Evolutionary conservation across 1,284 basidiomycete genomes (phyloP), one percentile per base, ranked within the genome.

Genomic region (Vanrija pseudolonga): DNA sequence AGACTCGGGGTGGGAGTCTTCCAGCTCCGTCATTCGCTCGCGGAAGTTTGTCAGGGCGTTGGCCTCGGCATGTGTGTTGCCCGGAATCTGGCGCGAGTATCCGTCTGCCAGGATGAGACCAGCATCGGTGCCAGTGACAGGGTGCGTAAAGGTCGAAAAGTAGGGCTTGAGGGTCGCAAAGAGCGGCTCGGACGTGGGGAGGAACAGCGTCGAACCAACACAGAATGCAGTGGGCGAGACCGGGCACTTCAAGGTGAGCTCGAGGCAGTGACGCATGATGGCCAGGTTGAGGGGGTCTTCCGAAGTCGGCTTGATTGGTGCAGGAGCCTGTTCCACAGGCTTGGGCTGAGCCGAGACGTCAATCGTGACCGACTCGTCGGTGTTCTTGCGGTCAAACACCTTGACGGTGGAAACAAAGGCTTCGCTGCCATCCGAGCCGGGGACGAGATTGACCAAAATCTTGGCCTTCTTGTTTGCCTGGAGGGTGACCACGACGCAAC

Each of bases 21-120:
- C 51, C 37, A 56, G 46, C 43, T 55, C 44, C 4, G 22, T 19
- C 46, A 59, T 49, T 28, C 51, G 51, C 42, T 56, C 58, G 36
- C 76, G 73, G 14, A 87, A 83, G 70, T 98, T 98, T 40, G 82
- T 76, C 45, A 98, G 78, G 0, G 95, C 94, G 70, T 95, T 96
- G 20, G 94, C 91, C 77, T 99, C 95, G 14, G 95, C 95, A 73
- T 99, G 96, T 2, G 95, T 98, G 74, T 98, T 98, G 48, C 94
- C 95, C 2, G 85, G 82, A 0, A 97, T 82, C 73, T 98, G 94
- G 67, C 96, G 83, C 36, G 93, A 97, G 77, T 87, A 95, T 23
- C 94, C 94, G 7, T 86, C 86, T 6, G 89, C 79, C 23, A 98
- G 76, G 38, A 89, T 76, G 43, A 76, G 55, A n/a, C 71, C 69